Conservation (phyloP, 2,329 filamentous ascomycete species). For the Gremmenia infestans region DNA sequence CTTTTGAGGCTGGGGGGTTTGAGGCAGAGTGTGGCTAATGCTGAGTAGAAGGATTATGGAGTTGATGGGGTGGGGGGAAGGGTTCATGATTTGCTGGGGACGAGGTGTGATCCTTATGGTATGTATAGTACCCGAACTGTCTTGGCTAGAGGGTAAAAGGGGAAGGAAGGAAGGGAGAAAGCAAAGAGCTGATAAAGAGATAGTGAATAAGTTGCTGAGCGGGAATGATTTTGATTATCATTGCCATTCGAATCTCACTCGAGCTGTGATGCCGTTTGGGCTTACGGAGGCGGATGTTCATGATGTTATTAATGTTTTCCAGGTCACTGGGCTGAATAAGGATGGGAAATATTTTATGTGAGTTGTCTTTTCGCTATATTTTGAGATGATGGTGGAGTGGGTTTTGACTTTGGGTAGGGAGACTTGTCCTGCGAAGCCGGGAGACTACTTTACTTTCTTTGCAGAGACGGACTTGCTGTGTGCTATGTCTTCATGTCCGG, state of each 20-base stretch:
- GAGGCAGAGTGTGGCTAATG: no score
- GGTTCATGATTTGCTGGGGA: slow-evolving; percentile 76
- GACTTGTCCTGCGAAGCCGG: slow-evolving; percentile 40
- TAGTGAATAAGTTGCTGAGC: slow-evolving; percentile 66
- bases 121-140: slow-evolving; percentile 8
- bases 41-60: slow-evolving; percentile 45
- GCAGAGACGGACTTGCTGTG: slow-evolving; percentile 68
- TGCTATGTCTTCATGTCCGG: slow-evolving; percentile 66
- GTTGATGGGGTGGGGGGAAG: slow-evolving; percentile 58
- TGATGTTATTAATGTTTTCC: slow-evolving; percentile 82
- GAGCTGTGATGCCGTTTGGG: slow-evolving; percentile 65
- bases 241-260: slow-evolving; percentile 76
- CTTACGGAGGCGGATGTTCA: slow-evolving; percentile 72
- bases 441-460: slow-evolving; percentile 62
- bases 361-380: background rate
- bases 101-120: slow-evolving; percentile 72
- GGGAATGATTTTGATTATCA: slow-evolving; percentile 73
- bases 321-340: slow-evolving; percentile 72
- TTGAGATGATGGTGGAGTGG: background rate
- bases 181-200: slow-evolving; percentile 1
- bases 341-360: slow-evolving; percentile 71
- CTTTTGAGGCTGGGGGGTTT: no score
- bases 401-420: slow-evolving; percentile 27
- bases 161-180: background rate
- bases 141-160: background rate